Base-by-base conservation (phyloP, 495 filamentous ascomycete species). In the Podospora sp. region DNA sequence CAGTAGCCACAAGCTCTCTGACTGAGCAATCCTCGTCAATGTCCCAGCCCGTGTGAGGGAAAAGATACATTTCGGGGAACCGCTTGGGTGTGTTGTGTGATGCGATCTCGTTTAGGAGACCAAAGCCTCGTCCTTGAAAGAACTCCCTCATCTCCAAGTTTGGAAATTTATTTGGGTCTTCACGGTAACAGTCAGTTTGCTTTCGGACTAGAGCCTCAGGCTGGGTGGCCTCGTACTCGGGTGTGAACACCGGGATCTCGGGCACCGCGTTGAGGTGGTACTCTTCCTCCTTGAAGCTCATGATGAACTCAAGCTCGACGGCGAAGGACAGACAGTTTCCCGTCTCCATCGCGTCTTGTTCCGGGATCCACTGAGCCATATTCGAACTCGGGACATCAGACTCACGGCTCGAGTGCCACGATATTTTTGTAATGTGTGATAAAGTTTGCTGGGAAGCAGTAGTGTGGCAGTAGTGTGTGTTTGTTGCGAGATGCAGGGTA, bases 261-360 rank as follows among this genome's bases (percentile, higher is more conserved):
- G 36, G 35, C 29, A 4, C 8, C 29, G 8, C 3, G 29, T 33
- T 24, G 21, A 6, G 1, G 52, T 60, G 25, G 0, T 6, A 14
- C 27, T 24, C 11, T 46, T 18, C 25, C 36, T 14, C 9, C 5
- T 62, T 51, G 58, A n/a, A 67, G 25, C 60, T 65, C 33, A 71
- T 26, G 50, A 71, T n/a, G 35, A 71, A 69, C 60, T 73, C 71
- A 46, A 73, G 59, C 65, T 73, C 71, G 49, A 71, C 7, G 29
- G 69, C 69, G 21, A 71, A 73, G n/a, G 71, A 73, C 16, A 69
- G 67, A 33, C 40, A 46, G 40, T 46, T 49, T 20, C 59, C 51
- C 6, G 61, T 63, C 6, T 33, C 57, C 26, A 21, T 22, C 9
- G 25, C 29, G 26, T 21, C 26, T n/a, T 21, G 27, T 18, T 8